Base-by-base conservation (phyloP, 495 filamentous ascomycete species). In the Neurospora tetrasperma region DNA sequence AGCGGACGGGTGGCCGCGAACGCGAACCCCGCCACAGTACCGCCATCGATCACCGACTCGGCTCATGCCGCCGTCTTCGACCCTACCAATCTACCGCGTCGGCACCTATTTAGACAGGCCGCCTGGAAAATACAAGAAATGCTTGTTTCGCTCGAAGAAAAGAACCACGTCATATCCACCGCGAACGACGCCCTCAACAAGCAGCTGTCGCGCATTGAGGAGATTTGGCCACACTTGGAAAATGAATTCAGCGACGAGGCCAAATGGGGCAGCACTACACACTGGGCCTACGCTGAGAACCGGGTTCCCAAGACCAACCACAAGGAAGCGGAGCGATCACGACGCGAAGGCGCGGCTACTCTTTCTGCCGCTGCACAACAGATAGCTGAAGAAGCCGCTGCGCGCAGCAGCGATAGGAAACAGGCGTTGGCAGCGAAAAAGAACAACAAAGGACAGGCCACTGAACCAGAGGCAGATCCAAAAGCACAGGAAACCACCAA, bases 271-370 rank as follows among this genome's bases (percentile, higher is more conserved):
- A 98, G 93, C 80, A 86, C 90, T 70, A 93, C 89, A 70, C 96
- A 99, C 79, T 99, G 96, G 96, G 96, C 96, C 70, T 98, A 98
- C 82, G 89, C 89, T 10, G 94, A 97, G 75, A 95, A 96, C 71
- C 88, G 90, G 76, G 83, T 88, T 27, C 91, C 91, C 76, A 86
- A 89, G 74, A 82, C 87, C 14, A 88, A 84, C 41, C 81, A 84
- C 6, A 81, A 84, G 68, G 84, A 87, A 41, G 88, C 88, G 5
- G 92, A 94, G 76, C 86, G 91, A 27, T 89, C 90, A 27, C 88
- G 93, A 69, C 88, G 95, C 69, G 94, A 97, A 74, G 91, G 89
- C 35, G 91, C 90, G 3, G 87, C 90, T 35, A 86, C 90, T 69
- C 86, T 90, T 12, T 90, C 90, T 2, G 88, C 88, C 8, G 89